Evolutionary conservation across 495 filamentous ascomycete species (phyloP), one percentile per base, ranked within the genome.

Genomic region (Paragyromitra xinjiangensis): DNA sequence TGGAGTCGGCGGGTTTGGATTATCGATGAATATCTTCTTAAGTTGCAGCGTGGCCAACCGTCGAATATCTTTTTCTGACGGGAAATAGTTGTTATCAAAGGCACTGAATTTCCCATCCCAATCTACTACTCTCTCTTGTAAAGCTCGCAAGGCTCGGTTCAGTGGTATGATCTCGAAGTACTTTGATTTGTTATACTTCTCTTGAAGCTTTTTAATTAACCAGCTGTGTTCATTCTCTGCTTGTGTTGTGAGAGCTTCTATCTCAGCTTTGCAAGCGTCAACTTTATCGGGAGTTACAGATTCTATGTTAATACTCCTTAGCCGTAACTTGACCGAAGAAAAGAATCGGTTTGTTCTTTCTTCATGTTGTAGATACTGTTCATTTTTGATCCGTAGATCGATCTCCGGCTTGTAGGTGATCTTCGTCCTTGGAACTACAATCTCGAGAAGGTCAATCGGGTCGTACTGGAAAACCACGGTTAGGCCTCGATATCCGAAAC

Each of bases 371-470:
- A 85, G 85, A 79, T 91, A 98, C 48, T 96, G 87, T n/a, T 97
- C 93, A 78, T 99, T 98, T 83, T 95, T 97, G 74, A 98, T 86
- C 70, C 87, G 90, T 61, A 99, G 83, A 80, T 99, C 95, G 73
- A 94, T 91, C 74, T 97, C 94, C 8, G 98, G 95, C 83, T 98
- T 98, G 94, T 96, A 99, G 1, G 94, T 97, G 44, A 99, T 90
- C 59, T 91, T 90, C 11, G 92, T 89, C 34, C 95, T 87, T 12
- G 96, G 96, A 29, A 98, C 95, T 64, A 97, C 89, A 62, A 99
- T 95, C 83, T 99, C 96, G n/a, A 97, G 90, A 1, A 98, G 87
- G 75, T 94, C 92, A 55, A 98, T 93, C 0, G 90, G 87, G 72
- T 99, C 95, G 82, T 96, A 97, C 80, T 98, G 95, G 70, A 99